Conservation (phyloP, 108 stramenopile genomes). For the Aurantiochytrium sp. region DNA sequence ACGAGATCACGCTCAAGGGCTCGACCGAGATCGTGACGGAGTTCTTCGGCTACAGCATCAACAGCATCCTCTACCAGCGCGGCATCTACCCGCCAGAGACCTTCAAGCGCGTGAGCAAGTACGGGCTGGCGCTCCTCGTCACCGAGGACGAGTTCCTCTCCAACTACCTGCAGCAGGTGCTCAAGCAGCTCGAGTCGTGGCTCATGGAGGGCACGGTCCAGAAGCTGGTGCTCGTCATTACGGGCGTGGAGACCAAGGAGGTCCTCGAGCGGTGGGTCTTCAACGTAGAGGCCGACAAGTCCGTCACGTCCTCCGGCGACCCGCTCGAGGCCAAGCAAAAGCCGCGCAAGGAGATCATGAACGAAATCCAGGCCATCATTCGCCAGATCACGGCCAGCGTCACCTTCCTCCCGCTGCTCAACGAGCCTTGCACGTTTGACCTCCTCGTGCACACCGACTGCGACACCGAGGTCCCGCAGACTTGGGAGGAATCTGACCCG, state of each 20-base stretch:
- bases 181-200: constrained; percentile 85
- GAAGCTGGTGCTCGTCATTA: constrained; percentile 88
- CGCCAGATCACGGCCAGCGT: constrained; percentile 93
- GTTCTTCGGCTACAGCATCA: constrained; percentile 97
- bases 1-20: constrained; percentile 88
- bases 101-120: constrained; percentile 83
- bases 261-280: constrained; percentile 98
- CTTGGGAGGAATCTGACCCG: constrained; percentile 96
- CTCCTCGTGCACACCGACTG: constrained; percentile 87
- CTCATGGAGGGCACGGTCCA: constrained; percentile 79
- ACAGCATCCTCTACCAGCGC: constrained; percentile 93
- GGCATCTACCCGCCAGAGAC: constrained; percentile 97
- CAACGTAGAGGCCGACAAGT: constrained; percentile 73
- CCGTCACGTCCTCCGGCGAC: not conserved
- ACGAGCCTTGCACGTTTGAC: constrained; percentile 95
- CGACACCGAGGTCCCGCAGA: constrained; percentile 73
- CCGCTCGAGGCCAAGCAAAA: constrained; percentile 45
- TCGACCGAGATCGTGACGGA: constrained; percentile 91
- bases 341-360: constrained; percentile 83
- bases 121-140: constrained; percentile 91
- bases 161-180: constrained; percentile 79
- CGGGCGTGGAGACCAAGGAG: constrained; percentile 83
- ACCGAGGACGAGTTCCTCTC: constrained; percentile 83
- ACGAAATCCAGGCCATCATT: constrained; percentile 94
- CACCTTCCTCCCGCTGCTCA: constrained; percentile 89